These are phyloP conservation scores for Pichia sp. DNA, from an alignment of 1,139 yeast species.

Conservation along the genomic window DNA sequence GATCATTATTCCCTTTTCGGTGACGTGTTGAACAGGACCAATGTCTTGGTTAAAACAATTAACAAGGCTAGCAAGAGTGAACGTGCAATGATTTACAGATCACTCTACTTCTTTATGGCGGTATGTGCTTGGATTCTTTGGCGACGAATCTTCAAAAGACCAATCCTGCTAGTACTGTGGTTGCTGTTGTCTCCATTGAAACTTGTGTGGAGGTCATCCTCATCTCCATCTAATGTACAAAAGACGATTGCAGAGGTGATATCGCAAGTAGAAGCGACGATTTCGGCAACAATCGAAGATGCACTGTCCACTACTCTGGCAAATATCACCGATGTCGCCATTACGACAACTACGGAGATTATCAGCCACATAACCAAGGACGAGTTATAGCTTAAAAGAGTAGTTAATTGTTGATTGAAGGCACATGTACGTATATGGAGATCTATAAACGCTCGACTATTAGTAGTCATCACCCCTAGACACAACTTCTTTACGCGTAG, in stretches of 20 bases:
- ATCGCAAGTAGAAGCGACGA: constrained; percentile 6
- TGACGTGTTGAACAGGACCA: constrained; percentile 46
- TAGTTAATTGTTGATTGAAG: not conserved
- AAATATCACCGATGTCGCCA: too few relatives aligned
- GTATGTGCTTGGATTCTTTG: constrained; percentile 61
- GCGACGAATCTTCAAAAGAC: constrained; percentile 53
- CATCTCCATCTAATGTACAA: too few relatives aligned
- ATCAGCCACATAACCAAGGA: too few relatives aligned
- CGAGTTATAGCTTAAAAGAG: too few relatives aligned
- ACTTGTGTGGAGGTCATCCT: constrained; percentile 29
- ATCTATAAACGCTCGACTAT: too few relatives aligned
- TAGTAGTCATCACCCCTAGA: constrained; percentile 92
- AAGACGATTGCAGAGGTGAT: too few relatives aligned
- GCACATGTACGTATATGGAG: not conserved
- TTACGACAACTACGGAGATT: too few relatives aligned
- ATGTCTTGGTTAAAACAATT: constrained; percentile 50
- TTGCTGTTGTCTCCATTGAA: constrained; percentile 35
- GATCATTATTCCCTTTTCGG: constrained; percentile 48
- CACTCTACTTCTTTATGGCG: constrained; percentile 48
- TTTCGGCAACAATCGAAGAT: not conserved
- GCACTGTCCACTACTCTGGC: not conserved
- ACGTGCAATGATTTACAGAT: constrained; percentile 49
- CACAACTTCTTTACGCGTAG: constrained; percentile 89
- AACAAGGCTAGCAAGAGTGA: constrained; percentile 65
- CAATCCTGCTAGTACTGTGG: constrained; percentile 55